Conservation (phyloP, 192 early-diverging fungal genomes). For the Podila epigama region DNA sequence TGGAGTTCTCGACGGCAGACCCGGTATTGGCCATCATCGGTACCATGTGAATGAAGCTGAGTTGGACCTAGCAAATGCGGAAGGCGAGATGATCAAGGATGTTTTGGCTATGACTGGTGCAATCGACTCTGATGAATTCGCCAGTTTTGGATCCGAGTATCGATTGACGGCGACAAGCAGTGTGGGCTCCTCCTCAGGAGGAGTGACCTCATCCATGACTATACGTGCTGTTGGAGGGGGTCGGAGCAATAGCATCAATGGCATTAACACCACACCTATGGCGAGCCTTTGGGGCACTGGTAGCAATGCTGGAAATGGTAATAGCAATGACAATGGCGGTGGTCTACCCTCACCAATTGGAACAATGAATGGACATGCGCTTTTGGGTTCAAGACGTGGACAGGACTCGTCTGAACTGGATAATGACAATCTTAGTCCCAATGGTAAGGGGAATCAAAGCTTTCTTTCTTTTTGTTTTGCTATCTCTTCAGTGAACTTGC, state of each 20-base stretch:
- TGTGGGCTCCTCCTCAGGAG: background rate
- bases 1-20: background rate
- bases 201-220: slow-evolving; percentile 1
- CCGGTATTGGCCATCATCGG: slow-evolving; percentile 9
- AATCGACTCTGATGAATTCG: slow-evolving; percentile 41
- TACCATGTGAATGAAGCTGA: slow-evolving; percentile 4
- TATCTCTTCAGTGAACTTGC: background rate
- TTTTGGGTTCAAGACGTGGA: slow-evolving; percentile 8
- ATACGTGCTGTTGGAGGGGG: background rate
- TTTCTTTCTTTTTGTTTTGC: background rate
- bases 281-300: slow-evolving; percentile 11
- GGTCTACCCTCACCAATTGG: slow-evolving; percentile 47
- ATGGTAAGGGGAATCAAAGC: too few relatives aligned
- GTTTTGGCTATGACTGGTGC: slow-evolving; percentile 42
- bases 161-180: slow-evolving; percentile 13
- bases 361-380: slow-evolving; percentile 30
- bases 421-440: slow-evolving; percentile 9
- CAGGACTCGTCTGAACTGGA: slow-evolving; percentile 34
- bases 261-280: background rate
- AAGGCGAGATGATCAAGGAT: slow-evolving; percentile 45
- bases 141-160: slow-evolving; percentile 29
- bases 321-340: background rate
- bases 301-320: background rate
- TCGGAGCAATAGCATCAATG: background rate
- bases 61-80: slow-evolving; percentile 36